Percentiles rank a stretch among this genome's conserved stretches.
These are phyloP conservation scores for Lindgomyces ingoldianus DNA, from an alignment of 495 filamentous ascomycete species.

Conservation along the genomic window DNA sequence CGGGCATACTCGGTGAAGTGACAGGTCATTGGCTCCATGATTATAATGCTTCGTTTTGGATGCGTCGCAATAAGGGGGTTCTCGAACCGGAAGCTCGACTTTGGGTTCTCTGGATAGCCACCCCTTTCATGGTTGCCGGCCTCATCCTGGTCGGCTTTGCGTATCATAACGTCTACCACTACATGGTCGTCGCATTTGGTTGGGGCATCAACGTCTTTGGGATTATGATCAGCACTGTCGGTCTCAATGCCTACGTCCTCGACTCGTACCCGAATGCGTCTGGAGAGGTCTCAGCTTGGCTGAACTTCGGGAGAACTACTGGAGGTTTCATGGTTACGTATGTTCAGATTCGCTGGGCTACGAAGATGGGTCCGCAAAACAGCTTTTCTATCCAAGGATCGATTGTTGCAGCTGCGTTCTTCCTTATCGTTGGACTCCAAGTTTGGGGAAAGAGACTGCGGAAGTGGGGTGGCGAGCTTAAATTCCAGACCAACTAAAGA, in stretches of 20 bases:
- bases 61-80: background rate
- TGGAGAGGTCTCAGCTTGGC: slow-evolving; percentile 48
- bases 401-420: slow-evolving; percentile 47
- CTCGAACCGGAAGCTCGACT: slow-evolving; percentile 25
- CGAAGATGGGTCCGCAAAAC: background rate
- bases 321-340: slow-evolving; percentile 52
- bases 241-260: slow-evolving; percentile 41
- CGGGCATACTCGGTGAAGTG: background rate
- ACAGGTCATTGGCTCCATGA: slow-evolving; percentile 44
- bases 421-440: slow-evolving; percentile 25
- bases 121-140: slow-evolving; percentile 36
- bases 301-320: slow-evolving; percentile 38
- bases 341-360: slow-evolving; percentile 52
- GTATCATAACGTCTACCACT: slow-evolving; percentile 28
- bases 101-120: slow-evolving; percentile 45
- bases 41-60: background rate
- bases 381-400: slow-evolving; percentile 42
- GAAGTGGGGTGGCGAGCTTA: background rate
- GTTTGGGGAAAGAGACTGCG: slow-evolving; percentile 24
- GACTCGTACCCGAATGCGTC: slow-evolving; percentile 50
- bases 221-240: slow-evolving; percentile 28
- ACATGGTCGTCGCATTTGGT: slow-evolving; percentile 28
- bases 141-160: slow-evolving; percentile 31
- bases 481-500: too few species aligned
- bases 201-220: slow-evolving; percentile 37